Conservation (phyloP, 1,139 yeast genomes). For the Schwanniomyces etchellsii region DNA sequence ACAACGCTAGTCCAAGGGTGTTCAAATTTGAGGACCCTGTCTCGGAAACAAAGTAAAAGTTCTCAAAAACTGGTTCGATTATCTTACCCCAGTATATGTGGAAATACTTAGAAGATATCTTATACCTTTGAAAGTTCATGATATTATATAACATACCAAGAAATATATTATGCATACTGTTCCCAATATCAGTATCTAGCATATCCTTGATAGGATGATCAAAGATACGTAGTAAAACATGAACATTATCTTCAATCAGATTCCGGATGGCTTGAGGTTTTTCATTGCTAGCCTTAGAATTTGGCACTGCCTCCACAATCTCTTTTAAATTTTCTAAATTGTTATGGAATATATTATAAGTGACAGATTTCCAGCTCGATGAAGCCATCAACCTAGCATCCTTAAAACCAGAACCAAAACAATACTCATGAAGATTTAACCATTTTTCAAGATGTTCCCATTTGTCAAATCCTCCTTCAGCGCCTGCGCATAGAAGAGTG, state of each 20-base stretch:
- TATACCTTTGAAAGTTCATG: slow-evolving; percentile 17
- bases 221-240: slow-evolving; percentile 24
- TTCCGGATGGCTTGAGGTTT: slow-evolving; percentile 12
- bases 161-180: slow-evolving; percentile 24
- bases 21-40: slow-evolving; percentile 18
- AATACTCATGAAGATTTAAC: slow-evolving; percentile 28
- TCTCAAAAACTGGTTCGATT: slow-evolving; percentile 25
- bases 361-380: slow-evolving; percentile 33
- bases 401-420: slow-evolving; percentile 21
- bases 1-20: slow-evolving; percentile 20
- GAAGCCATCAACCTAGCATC: slow-evolving; percentile 25
- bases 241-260: slow-evolving; percentile 21
- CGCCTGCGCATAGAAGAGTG: slow-evolving; percentile 25
- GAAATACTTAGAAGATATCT: slow-evolving; percentile 18
- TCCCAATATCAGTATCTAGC: slow-evolving; percentile 20
- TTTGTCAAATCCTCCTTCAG: slow-evolving; percentile 21
- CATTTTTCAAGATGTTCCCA: slow-evolving; percentile 29
- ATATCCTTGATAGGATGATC: slow-evolving; percentile 18
- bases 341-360: slow-evolving; percentile 29
- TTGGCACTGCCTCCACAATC: slow-evolving; percentile 14
- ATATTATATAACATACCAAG: slow-evolving; percentile 29
- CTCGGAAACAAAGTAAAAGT: slow-evolving; percentile 28
- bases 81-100: slow-evolving; percentile 37
- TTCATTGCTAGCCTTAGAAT: slow-evolving; percentile 8
- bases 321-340: slow-evolving; percentile 22